phyloP scores from a whole-genome alignment of 352 stramenopile genomes.

The Pythium phragmiticola region DNA sequence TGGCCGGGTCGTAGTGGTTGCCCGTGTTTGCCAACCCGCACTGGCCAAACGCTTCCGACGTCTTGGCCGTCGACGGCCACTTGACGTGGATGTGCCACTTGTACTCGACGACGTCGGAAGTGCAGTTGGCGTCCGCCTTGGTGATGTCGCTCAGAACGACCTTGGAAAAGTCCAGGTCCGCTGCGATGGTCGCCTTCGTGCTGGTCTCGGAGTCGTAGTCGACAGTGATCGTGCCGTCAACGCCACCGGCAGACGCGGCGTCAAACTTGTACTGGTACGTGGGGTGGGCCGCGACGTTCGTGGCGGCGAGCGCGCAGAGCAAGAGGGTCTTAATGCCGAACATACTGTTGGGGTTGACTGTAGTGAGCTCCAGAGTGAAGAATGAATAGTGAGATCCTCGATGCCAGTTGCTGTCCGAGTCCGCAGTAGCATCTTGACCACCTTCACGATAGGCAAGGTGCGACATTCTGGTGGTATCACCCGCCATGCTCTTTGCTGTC shows the following conservation, averaged over 20 bases:
- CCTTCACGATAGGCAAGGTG: no score
- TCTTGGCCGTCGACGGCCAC: slow-evolving; percentile 25
- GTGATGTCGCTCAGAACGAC: slow-evolving; percentile 22
- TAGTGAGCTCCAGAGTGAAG: no score
- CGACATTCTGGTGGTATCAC: no score
- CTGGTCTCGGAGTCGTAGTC: slow-evolving; percentile 35
- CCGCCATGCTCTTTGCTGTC: no score
- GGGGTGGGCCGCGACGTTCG: neutral
- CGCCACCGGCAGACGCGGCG: slow-evolving; percentile 32
- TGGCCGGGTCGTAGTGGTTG: slow-evolving; percentile 40
- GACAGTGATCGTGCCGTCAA: slow-evolving; percentile 42
- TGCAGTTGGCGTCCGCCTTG: slow-evolving; percentile 36
- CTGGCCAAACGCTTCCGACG: slow-evolving; percentile 23
- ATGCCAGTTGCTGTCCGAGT: no score
- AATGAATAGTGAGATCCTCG: no score
- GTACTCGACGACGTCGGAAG: slow-evolving; percentile 26
- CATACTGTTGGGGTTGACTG: neutral
- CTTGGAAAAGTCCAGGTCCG: slow-evolving; percentile 44
- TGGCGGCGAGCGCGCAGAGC: slow-evolving; percentile 7
- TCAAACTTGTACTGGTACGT: slow-evolving; percentile 44
- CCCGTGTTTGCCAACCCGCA: slow-evolving; percentile 22
- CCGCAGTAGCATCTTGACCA: no score
- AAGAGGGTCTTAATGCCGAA: neutral
- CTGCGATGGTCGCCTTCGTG: slow-evolving; percentile 40
- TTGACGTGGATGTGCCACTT: slow-evolving; percentile 43